Evolutionary conservation across 192 early-diverging fungal genomes (phyloP).

Genomic region (Umbelopsis vinacea): DNA sequence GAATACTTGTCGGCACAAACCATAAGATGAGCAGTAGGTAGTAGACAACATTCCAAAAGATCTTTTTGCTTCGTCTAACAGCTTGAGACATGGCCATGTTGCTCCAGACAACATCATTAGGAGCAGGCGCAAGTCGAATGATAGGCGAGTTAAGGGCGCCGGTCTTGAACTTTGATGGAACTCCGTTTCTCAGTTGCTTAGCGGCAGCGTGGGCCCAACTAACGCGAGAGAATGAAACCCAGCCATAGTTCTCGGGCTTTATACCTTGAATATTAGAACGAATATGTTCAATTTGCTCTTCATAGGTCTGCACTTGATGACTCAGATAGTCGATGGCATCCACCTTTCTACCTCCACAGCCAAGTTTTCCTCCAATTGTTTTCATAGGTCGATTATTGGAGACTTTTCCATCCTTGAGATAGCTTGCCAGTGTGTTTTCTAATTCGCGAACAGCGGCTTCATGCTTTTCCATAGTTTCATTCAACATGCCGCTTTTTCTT

Average conservation of each 20-base stretch:
- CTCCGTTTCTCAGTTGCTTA: conserved; percentile 42
- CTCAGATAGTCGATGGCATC: conserved; percentile 78
- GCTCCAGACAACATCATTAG: conserved; percentile 79
- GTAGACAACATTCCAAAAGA: conserved; percentile 53
- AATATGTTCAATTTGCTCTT: conserved; percentile 55
- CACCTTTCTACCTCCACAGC: conserved; percentile 52
- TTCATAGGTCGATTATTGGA: conserved; percentile 44
- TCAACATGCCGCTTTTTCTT: conserved; percentile 65
- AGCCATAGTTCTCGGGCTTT: conserved; percentile 69
- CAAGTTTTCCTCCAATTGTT: conserved; percentile 30
- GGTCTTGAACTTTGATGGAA: neutral
- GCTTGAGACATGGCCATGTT: conserved; percentile 64
- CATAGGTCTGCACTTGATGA: conserved; percentile 59
- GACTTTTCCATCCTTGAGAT: conserved; percentile 44
- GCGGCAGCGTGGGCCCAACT: conserved; percentile 50
- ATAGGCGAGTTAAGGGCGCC: conserved; percentile 24
- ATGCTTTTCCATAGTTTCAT: conserved; percentile 68
- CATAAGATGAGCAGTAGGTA: conserved; percentile 64
- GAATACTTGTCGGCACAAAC: conserved; percentile 66
- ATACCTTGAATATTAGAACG: conserved; percentile 51
- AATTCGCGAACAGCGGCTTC: conserved; percentile 63
- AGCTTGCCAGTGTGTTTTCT: conserved; percentile 65
- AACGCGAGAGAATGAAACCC: conserved; percentile 68
- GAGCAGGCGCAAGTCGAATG: conserved; percentile 64
- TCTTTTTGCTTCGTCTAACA: conserved; percentile 45